Base-by-base conservation (phyloP, 345 rosid species). In the Eucalyptus polyanthemos region DNA sequence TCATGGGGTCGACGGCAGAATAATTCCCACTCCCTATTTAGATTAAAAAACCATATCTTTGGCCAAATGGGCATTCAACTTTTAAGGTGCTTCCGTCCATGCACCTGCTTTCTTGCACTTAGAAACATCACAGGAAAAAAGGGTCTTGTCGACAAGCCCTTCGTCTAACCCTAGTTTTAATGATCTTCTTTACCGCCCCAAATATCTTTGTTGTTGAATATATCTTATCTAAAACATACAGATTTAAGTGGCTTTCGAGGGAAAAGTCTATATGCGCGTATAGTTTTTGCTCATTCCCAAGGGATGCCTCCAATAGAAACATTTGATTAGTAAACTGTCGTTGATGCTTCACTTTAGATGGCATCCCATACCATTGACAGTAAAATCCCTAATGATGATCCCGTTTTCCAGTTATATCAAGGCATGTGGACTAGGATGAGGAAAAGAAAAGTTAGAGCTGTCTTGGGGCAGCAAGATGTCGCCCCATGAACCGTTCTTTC, bases 1-100 rank as follows among this genome's bases (percentile, higher is more conserved):
- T 90, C 58, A 92, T 92, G 93, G 93, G 93, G 34, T 87, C 50
- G 44, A 89, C 27, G 86, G 49, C 91, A 86, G 92, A 92, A 93
- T 90, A 69, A n/a, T 72, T 88, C 89, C 87, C 88, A 89, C 65
- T 87, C 51, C 7, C 54, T 21, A 72, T 3, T 58, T 13, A 81
- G 83, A 89, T 89, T 88, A 89, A 91, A 86, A 91, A 40, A 88
- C 87, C 91, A 76, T 83, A 89, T 92, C 91, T 89, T 92, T 85
- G 31, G 88, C 88, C 91, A 90, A 89, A 92, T 91, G 91, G 93
- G 92, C 89, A 90, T 90, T 92, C 92, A 62, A 92, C 95, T 92
- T 92, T 94, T 91, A 37, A 88, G 90, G 94, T 92, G 94, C 94
- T 91, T 31, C 90, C 40, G 80, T 60, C 91, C 87, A 69, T 85